phyloP scores from a whole-genome alignment of 192 early-diverging fungal genomes.

The Haplosporangium gracile region DNA sequence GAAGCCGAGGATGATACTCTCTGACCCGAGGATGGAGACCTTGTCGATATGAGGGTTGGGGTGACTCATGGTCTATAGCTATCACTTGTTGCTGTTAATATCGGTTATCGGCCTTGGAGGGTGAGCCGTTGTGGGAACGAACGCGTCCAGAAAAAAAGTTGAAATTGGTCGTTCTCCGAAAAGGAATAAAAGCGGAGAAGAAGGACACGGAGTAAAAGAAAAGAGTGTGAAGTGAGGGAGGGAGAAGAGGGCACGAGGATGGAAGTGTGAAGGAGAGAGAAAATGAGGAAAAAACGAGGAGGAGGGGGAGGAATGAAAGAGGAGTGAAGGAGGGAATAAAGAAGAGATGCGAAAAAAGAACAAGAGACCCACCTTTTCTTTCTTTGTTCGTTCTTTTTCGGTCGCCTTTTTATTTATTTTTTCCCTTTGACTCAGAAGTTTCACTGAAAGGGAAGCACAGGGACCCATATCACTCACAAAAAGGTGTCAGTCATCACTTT shows the following conservation, averaged over 20 bases:
- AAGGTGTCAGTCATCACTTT: not conserved
- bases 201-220: not conserved
- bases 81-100: not conserved
- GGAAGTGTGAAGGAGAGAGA: not conserved
- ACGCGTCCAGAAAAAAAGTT: not conserved
- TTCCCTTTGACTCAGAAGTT: conserved; percentile 5
- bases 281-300: not conserved
- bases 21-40: conserved; percentile 89
- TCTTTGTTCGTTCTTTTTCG: not conserved
- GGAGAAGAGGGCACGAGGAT: not conserved
- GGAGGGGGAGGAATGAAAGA: not conserved
- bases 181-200: not conserved
- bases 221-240: not conserved
- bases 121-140: not conserved
- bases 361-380: not conserved
- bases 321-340: not conserved
- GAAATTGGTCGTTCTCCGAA: not conserved
- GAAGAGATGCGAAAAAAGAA: not conserved
- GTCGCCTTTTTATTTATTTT: not conserved
- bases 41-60: conserved; percentile 69
- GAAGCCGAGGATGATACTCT: conserved; percentile 91
- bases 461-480: not conserved
- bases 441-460: not conserved
- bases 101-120: not conserved
- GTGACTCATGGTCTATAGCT: conserved; percentile 35